phyloP scores from a whole-genome alignment of 2,329 filamentous ascomycete species.

The Mycogone perniciosa region DNA sequence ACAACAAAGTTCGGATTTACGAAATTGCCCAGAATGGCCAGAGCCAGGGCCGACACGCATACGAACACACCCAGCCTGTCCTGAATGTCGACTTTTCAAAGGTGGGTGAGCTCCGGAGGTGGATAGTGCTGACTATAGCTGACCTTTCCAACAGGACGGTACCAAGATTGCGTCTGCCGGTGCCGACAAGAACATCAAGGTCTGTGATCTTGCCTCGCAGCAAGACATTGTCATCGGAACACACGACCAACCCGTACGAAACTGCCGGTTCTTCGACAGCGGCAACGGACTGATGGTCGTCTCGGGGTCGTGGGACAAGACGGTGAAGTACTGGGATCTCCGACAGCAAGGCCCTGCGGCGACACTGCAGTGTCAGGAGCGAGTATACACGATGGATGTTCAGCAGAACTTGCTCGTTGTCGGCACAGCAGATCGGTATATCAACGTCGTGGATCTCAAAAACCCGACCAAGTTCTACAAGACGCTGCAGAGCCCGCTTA shows the following conservation, averaged over 20 bases:
- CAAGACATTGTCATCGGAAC: constrained; percentile 69
- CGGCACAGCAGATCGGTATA: constrained; percentile 90
- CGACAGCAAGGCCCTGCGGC: constrained; percentile 60
- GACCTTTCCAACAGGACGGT: constrained; percentile 60
- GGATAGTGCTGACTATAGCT: neutral
- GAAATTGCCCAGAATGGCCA: constrained; percentile 74
- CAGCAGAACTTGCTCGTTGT: constrained; percentile 83
- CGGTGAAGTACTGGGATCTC: constrained; percentile 83
- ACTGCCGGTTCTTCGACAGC: constrained; percentile 70
- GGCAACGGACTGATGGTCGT: constrained; percentile 74
- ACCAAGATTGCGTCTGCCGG: constrained; percentile 80
- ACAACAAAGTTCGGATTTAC: constrained; percentile 96
- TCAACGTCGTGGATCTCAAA: constrained; percentile 88
- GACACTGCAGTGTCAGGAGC: constrained; percentile 62
- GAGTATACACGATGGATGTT: constrained; percentile 88
- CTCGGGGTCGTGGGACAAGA: constrained; percentile 90
- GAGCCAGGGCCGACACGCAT: constrained; percentile 77
- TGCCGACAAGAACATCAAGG: constrained; percentile 83
- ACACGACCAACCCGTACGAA: constrained; percentile 77
- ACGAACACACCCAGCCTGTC: constrained; percentile 81
- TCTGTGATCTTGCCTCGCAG: constrained; percentile 71
- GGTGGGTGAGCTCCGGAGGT: constrained; percentile 44
- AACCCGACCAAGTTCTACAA: constrained; percentile 92
- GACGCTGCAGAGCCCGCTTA: constrained; percentile 88
- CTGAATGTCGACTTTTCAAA: constrained; percentile 82